Evolutionary conservation across 1,284 basidiomycete genomes (phyloP), one percentile per base, ranked within the genome.

Genomic region (Cutaneotrichosporon sp.): DNA sequence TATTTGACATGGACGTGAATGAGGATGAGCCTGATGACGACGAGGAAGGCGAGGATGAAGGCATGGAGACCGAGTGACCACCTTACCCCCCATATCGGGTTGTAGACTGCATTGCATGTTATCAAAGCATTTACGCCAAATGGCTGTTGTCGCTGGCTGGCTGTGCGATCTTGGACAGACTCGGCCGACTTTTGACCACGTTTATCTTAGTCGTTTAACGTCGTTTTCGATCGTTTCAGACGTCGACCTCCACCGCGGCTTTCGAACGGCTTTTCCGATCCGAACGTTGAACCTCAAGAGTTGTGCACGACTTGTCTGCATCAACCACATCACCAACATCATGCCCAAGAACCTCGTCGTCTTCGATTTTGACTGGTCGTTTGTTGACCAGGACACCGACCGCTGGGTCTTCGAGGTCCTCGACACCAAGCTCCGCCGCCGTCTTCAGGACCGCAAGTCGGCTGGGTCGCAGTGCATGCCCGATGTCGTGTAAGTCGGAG

Each of bases 291-390:
- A n/a, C n/a, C n/a, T n/a, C n/a, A n/a, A n/a, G n/a, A 30, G 26
- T 30, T 30, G 26, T 30, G 7, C 7, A 30, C 26, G 26, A n/a
- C 26, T 30, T 5, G 5, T 30, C 26, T 7, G 5, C 26, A 30
- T 10, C 26, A 30, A 30, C 26, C 5, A 30, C 26, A 30, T 10
- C 26, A 30, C 26, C 26, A 30, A n/a, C 30, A 44, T 14, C 2
- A 66, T 66, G 58, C 57, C 60, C 56, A 84, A 81, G 62, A 90
- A 94, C 73, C 84, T 97, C 43, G 80, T 97, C 61, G 86, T 97
- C 15, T 97, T 88, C 65, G 94, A 98, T 76, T 97, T 97, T 77
- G 94, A 98, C 81, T 97, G 93, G 93, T 89, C 69, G 58, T 79
- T 74, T n/a, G 56, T 70, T 34, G 94, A 98, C 77, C 92, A 97